Percentiles rank a stretch among this genome's conserved stretches.
Conservation (phyloP, 345 rosid species). For the Excoecaria agallocha region DNA sequence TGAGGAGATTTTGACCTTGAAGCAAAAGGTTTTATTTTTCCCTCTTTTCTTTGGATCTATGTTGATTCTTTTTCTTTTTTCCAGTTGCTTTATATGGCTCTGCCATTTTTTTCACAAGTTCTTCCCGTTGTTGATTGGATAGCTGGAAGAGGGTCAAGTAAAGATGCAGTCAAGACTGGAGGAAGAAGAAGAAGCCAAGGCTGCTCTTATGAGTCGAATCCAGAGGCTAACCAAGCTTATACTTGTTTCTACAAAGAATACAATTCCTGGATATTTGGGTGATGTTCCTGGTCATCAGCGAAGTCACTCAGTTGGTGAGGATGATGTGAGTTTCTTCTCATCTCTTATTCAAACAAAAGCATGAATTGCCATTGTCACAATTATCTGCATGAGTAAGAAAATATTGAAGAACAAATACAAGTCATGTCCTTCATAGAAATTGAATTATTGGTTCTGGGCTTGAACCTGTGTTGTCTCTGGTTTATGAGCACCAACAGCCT, state of each 20-base stretch:
- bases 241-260: slow-evolving; percentile 91
- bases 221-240: slow-evolving; percentile 97
- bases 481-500: background rate
- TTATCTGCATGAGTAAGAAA: background rate
- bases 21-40: slow-evolving; percentile 67
- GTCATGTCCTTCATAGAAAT: background rate
- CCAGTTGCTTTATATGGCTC: background rate
- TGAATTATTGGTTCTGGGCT: background rate
- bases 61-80: slow-evolving; percentile 5
- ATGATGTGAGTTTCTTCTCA: slow-evolving; percentile 60
- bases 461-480: background rate
- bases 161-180: slow-evolving; percentile 99
- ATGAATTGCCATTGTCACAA: background rate
- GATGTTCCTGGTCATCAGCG: slow-evolving; percentile 68
- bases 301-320: slow-evolving; percentile 64
- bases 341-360: background rate
- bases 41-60: background rate
- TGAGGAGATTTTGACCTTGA: slow-evolving; percentile 85
- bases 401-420: background rate
- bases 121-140: slow-evolving; percentile 12
- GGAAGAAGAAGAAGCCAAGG: slow-evolving; percentile 99
- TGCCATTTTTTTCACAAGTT: background rate
- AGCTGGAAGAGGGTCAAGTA: slow-evolving; percentile 99
- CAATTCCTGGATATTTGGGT: slow-evolving; percentile 62
- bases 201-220: slow-evolving; percentile 98